Evolutionary conservation across 257 asterid species (phyloP).

Genomic region (Coffea canephora): DNA sequence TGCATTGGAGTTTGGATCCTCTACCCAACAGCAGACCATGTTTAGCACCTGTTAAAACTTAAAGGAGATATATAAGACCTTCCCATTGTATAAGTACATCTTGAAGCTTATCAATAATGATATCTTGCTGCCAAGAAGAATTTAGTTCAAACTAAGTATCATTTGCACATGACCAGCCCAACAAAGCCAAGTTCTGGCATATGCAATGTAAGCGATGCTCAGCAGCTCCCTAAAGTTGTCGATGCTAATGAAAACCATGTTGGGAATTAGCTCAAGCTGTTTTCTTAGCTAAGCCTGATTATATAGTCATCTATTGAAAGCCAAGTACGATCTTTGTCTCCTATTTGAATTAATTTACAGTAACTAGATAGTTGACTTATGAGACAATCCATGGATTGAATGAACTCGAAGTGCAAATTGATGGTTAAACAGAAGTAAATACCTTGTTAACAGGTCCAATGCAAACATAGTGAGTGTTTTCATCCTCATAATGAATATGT

Average conservation of each 20-base stretch:
- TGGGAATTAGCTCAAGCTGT: too few species aligned
- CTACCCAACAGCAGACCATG: constrained; percentile 75
- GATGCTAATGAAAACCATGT: too few species aligned
- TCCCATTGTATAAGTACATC: neutral
- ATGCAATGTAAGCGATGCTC: neutral
- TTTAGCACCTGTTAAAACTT: constrained; percentile 41
- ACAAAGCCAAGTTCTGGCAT: neutral
- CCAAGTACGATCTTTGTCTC: too few species aligned
- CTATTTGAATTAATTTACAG: too few species aligned
- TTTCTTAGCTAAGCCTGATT: neutral
- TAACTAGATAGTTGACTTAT: too few species aligned
- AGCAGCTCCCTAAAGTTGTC: neutral
- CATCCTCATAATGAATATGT: constrained; percentile 57
- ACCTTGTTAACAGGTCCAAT: constrained; percentile 73
- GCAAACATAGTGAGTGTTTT: constrained; percentile 54
- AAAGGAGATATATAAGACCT: neutral
- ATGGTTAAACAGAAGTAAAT: neutral
- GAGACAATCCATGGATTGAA: neutral
- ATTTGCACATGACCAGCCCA: neutral
- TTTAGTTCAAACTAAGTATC: too few species aligned
- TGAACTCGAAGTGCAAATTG: neutral
- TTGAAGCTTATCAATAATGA: too few species aligned
- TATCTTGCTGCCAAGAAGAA: neutral
- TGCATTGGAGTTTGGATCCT: constrained; percentile 45
- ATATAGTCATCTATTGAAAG: neutral